Conservation (phyloP, 768 basidiomycete genomes). For the Macrolepiota albuminosa region DNA sequence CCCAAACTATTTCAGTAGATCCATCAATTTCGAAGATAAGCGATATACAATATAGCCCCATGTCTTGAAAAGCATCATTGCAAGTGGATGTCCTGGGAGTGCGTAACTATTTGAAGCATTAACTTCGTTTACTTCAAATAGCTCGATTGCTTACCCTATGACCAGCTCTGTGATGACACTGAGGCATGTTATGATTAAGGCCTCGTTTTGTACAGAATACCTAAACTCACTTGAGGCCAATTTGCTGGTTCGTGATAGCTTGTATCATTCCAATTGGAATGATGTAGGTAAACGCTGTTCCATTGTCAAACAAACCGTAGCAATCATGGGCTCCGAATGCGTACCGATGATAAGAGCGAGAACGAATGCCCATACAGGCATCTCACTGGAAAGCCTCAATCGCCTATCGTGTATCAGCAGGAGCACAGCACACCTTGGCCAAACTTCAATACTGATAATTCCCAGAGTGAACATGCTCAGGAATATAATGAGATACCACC, state of each 20-base stretch:
- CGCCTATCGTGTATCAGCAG: neutral
- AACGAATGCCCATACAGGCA: conserved; percentile 50
- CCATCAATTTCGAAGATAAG: conserved; percentile 5
- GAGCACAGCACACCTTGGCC: conserved; percentile 36
- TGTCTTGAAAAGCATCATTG: conserved; percentile 84
- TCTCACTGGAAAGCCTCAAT: conserved; percentile 32
- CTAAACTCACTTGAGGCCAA: conserved; percentile 44
- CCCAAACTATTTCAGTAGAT: neutral
- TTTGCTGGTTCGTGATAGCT: conserved; percentile 77
- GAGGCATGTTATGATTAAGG: conserved; percentile 28
- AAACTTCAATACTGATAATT: conserved; percentile 62
- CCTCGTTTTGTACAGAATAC: neutral
- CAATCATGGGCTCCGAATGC: conserved; percentile 7
- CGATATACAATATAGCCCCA: conserved; percentile 43
- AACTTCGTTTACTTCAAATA: neutral
- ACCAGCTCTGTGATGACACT: conserved; percentile 80
- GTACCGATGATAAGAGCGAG: conserved; percentile 58
- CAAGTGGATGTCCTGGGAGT: conserved; percentile 71
- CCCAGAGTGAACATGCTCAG: conserved; percentile 63
- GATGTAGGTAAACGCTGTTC: conserved; percentile 53
- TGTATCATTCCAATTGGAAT: conserved; percentile 65
- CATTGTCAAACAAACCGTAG: conserved; percentile 17
- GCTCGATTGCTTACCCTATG: conserved; percentile 48
- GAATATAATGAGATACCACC: conserved; percentile 79
- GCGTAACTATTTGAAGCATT: conserved; percentile 41